Conservation (phyloP, 2,329 filamentous ascomycete species). For the Phaeoacremonium minimum region DNA sequence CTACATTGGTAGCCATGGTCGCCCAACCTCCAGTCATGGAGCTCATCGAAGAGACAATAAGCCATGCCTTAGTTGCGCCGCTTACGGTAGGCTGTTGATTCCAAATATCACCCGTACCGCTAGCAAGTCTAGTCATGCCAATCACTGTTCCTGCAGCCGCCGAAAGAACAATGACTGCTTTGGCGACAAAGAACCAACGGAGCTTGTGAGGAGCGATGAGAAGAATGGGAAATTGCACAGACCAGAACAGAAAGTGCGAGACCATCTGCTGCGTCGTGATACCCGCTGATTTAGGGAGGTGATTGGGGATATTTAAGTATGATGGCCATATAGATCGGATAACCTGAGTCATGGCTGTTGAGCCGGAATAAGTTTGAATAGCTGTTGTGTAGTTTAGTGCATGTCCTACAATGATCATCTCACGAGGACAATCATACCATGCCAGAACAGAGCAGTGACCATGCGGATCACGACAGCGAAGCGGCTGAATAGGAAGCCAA, state of each 20-base stretch:
- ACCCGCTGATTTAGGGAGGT: slow-evolving; percentile 28
- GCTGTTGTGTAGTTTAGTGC: too few species aligned
- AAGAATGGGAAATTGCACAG: slow-evolving; percentile 18
- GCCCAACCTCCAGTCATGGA: not conserved
- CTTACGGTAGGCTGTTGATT: slow-evolving; percentile 8
- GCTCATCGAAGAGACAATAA: slow-evolving; percentile 1
- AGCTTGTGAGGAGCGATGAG: slow-evolving; percentile 20
- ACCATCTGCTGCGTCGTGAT: slow-evolving; percentile 16
- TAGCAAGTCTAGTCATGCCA: slow-evolving; percentile 7
- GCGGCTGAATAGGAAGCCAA: slow-evolving; percentile 27
- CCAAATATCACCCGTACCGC: slow-evolving; percentile 13
- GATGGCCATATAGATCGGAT: slow-evolving; percentile 33
- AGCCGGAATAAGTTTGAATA: slow-evolving; percentile 22
- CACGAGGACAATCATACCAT: too few species aligned
- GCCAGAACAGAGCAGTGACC: slow-evolving; percentile 29
- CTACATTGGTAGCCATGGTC: slow-evolving; percentile 1
- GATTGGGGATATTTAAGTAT: slow-evolving; percentile 32
- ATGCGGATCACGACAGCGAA: slow-evolving; percentile 25
- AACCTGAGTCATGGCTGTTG: slow-evolving; percentile 21
- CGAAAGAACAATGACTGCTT: slow-evolving; percentile 10
- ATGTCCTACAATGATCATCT: too few species aligned
- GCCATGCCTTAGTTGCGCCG: slow-evolving; percentile 10
- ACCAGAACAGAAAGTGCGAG: slow-evolving; percentile 18
- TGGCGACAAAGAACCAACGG: slow-evolving; percentile 16
- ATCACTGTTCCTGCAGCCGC: slow-evolving; percentile 14